Evolutionary conservation across 1,139 yeast genomes (phyloP).

Genomic region (Diutina mesorugosa): DNA sequence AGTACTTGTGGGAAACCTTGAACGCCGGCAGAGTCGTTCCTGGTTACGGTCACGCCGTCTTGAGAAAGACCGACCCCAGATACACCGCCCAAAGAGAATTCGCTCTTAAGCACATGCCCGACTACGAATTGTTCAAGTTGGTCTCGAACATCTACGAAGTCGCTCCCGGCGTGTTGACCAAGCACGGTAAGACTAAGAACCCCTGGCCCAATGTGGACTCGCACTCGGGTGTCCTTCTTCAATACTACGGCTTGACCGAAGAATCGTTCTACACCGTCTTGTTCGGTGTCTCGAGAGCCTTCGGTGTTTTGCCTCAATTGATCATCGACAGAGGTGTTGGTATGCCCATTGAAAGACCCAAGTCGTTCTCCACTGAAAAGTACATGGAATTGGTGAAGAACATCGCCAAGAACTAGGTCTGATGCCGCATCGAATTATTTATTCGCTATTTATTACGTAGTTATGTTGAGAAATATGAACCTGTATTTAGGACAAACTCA

Average conservation of each 20-base stretch:
- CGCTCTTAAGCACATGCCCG: constrained; percentile 95
- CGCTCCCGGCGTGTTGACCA: constrained; percentile 88
- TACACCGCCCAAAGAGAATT: constrained; percentile 96
- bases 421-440: neutral
- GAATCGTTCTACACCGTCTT: constrained; percentile 94
- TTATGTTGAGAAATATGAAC: constrained; percentile 1
- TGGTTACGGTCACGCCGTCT: constrained; percentile 42
- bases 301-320: constrained; percentile 95
- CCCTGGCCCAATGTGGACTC: constrained; percentile 99
- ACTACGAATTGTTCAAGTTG: constrained; percentile 81
- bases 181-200: constrained; percentile 97
- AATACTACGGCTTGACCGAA: constrained; percentile 93
- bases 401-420: constrained; percentile 16
- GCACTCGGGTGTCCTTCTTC: constrained; percentile 92
- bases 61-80: constrained; percentile 92
- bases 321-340: constrained; percentile 95
- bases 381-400: constrained; percentile 49
- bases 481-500: neutral
- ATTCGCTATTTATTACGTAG: constrained; percentile 3
- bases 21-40: constrained; percentile 93
- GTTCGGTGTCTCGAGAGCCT: constrained; percentile 96
- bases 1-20: constrained; percentile 84
- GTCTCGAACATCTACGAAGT: constrained; percentile 87
- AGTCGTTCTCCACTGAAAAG: constrained; percentile 75
- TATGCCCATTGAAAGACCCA: constrained; percentile 94